These are phyloP conservation scores for Sicyos baderoa DNA, from an alignment of 306 rosid genomes.

Conservation along the genomic window DNA sequence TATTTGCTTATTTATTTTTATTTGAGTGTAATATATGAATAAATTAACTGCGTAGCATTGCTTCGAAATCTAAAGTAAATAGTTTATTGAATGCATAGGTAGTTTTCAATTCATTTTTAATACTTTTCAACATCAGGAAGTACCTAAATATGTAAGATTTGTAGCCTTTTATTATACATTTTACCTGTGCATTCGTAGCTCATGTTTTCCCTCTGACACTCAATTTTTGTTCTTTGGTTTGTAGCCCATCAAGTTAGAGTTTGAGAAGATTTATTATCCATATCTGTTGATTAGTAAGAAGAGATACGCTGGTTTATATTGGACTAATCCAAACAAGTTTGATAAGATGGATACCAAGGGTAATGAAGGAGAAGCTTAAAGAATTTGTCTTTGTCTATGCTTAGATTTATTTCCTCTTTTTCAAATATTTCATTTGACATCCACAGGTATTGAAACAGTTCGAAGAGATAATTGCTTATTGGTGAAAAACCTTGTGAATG, in stretches of 20 bases:
- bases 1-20: neutral
- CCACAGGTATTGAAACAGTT: slow-evolving; percentile 86
- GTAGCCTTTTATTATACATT: neutral
- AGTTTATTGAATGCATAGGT: neutral
- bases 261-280: slow-evolving; percentile 92
- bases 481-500: slow-evolving; percentile 88
- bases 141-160: neutral
- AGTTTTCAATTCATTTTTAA: no score
- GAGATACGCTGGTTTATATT: slow-evolving; percentile 92
- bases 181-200: slow-evolving; percentile 2
- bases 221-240: slow-evolving; percentile 20
- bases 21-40: neutral
- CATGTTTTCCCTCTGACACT: slow-evolving; percentile 10
- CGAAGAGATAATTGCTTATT: slow-evolving; percentile 93
- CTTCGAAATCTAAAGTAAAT: neutral
- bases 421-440: slow-evolving; percentile 22
- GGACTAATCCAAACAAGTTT: slow-evolving; percentile 68
- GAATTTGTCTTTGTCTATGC: neutral
- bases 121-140: neutral
- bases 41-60: neutral
- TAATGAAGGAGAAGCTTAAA: slow-evolving; percentile 26
- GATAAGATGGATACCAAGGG: slow-evolving; percentile 99
- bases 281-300: slow-evolving; percentile 95
- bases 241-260: slow-evolving; percentile 96
- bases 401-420: neutral